Evolutionary conservation across 257 asterid genomes (phyloP).

Genomic region (Lycium barbarum): DNA sequence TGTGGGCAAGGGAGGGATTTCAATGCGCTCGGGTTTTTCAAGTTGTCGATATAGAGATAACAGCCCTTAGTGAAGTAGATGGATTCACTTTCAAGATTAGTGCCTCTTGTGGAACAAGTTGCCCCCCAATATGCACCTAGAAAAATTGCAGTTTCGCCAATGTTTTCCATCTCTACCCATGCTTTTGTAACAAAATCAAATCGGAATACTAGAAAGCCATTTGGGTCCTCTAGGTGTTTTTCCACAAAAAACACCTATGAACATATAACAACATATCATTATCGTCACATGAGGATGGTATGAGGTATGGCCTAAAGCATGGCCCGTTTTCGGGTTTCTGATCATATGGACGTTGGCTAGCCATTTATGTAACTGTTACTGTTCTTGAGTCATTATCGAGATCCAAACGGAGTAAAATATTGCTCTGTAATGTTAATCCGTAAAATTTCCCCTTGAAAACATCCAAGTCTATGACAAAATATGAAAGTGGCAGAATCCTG

Average conservation of each 20-base stretch:
- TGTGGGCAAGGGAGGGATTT: background rate
- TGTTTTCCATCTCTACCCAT: background rate
- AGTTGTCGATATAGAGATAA: background rate
- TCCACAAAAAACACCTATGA: background rate
- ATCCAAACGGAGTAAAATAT: background rate
- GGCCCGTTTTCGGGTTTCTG: background rate
- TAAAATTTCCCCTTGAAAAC: background rate
- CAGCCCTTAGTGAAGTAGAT: background rate
- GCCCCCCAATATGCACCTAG: accelerated
- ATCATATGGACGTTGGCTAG: background rate
- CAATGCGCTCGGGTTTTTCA: background rate
- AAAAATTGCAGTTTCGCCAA: background rate
- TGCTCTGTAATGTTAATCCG: background rate
- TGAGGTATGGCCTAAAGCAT: background rate
- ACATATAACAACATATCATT: background rate
- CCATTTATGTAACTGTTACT: background rate
- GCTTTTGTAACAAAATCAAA: background rate
- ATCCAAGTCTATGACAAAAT: too few relatives aligned
- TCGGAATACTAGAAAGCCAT: background rate
- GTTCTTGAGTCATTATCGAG: background rate
- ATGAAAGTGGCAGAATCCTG: too few relatives aligned
- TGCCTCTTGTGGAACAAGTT: conserved; percentile 1
- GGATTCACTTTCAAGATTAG: background rate
- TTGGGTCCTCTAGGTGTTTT: background rate
- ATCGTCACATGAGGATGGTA: background rate